Evolutionary conservation across 192 early-diverging fungal genomes (phyloP).

Genomic region (Umbelopsis vinacea): DNA sequence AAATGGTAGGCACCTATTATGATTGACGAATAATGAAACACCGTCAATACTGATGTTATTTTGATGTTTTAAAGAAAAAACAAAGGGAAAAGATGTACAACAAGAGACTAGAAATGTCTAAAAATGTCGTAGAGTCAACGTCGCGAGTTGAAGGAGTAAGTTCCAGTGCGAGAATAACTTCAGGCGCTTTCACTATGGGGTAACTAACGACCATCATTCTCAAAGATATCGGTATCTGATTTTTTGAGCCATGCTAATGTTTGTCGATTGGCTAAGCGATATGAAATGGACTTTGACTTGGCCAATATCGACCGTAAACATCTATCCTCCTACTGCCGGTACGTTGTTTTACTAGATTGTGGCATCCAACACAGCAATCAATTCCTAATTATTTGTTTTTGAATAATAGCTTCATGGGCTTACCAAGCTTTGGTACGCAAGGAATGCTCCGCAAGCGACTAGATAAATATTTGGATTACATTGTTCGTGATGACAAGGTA

Average conservation of each 20-base stretch:
- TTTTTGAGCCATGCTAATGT: neutral
- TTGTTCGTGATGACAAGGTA: constrained; percentile 50
- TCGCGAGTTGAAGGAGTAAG: constrained; percentile 44
- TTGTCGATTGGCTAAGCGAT: constrained; percentile 41
- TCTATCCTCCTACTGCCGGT: constrained; percentile 52
- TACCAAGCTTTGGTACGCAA: constrained; percentile 49
- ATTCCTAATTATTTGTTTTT: neutral
- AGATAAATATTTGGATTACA: constrained; percentile 45
- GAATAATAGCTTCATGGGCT: constrained; percentile 51
- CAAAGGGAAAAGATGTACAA: constrained; percentile 52
- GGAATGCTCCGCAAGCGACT: constrained; percentile 51
- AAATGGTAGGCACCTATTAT: constrained; percentile 44
- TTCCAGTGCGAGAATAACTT: neutral
- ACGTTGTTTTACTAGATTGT: neutral
- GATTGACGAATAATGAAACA: too few relatives aligned
- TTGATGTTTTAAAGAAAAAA: constrained; percentile 36
- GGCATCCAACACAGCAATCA: neutral
- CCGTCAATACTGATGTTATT: neutral
- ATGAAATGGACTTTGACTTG: constrained; percentile 49
- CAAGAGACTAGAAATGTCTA: constrained; percentile 47
- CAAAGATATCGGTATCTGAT: neutral
- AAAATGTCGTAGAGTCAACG: constrained; percentile 47
- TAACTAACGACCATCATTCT: neutral
- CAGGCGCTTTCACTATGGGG: neutral
- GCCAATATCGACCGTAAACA: constrained; percentile 51